A percentile compares a stretch with the other conserved stretches of the same genome.
phyloP scores from a whole-genome alignment of 768 basidiomycete genomes.

The Crassisporium funariophilum region DNA sequence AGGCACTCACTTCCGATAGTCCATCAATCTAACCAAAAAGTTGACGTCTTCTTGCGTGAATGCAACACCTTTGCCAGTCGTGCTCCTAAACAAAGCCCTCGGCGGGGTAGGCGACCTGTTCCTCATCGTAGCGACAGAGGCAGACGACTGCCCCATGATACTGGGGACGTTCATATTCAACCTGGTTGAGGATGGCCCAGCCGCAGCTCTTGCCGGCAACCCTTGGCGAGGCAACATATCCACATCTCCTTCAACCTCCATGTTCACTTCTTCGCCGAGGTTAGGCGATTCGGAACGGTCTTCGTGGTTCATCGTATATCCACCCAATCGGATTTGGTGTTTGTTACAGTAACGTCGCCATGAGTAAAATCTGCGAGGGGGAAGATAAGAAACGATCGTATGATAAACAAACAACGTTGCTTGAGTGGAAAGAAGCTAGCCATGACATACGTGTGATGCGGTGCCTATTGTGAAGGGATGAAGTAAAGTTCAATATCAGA shows the following conservation, averaged over 20 bases:
- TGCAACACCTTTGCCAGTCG: slow-evolving; percentile 88
- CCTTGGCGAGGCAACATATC: slow-evolving; percentile 1
- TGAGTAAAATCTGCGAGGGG: slow-evolving; percentile 69
- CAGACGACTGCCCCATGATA: slow-evolving; percentile 4
- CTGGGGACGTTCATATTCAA: slow-evolving; percentile 27
- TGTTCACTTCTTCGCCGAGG: slow-evolving; percentile 45
- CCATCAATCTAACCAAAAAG: slow-evolving; percentile 76
- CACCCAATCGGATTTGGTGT: slow-evolving; percentile 87
- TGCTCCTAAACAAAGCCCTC: slow-evolving; percentile 76
- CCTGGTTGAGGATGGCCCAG: slow-evolving; percentile 8
- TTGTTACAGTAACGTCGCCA: slow-evolving; percentile 94
- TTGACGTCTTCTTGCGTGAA: slow-evolving; percentile 83
- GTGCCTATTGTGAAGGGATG: slow-evolving; percentile 51
- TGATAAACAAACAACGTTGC: neutral
- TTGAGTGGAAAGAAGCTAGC: too few relatives aligned
- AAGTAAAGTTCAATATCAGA: slow-evolving; percentile 1
- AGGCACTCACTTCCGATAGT: slow-evolving; percentile 65
- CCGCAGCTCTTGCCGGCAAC: neutral
- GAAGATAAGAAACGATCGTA: slow-evolving; percentile 2
- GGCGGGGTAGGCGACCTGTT: slow-evolving; percentile 82
- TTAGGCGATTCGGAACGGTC: slow-evolving; percentile 48
- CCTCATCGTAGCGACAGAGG: slow-evolving; percentile 34
- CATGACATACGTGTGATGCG: slow-evolving; percentile 80
- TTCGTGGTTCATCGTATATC: slow-evolving; percentile 77
- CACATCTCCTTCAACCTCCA: slow-evolving; percentile 42